A percentile compares a stretch with the other conserved stretches of the same genome.
Evolutionary conservation across 495 filamentous ascomycete genomes (phyloP).

Genomic region (Aspergillus bertholletiae): DNA sequence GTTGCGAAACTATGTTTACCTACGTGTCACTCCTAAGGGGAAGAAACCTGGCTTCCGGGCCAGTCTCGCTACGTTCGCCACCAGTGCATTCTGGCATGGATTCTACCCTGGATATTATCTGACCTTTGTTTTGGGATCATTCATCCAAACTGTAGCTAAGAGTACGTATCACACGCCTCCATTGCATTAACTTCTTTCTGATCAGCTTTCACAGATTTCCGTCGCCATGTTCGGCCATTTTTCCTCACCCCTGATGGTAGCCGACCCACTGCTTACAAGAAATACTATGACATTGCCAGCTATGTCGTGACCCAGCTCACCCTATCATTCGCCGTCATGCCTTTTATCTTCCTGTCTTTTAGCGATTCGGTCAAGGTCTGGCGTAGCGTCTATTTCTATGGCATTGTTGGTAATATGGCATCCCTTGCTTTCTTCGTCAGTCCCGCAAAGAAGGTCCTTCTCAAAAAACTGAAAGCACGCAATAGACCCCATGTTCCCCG

Average conservation of each 20-base stretch:
- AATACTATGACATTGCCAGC: constrained; percentile 81
- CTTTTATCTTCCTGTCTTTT: constrained; percentile 79
- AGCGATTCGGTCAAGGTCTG: constrained; percentile 66
- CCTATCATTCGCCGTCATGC: constrained; percentile 75
- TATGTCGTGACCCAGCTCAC: constrained; percentile 77
- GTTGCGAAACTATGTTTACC: constrained; percentile 92
- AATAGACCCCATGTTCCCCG: constrained; percentile 30
- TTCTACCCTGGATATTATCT: constrained; percentile 98
- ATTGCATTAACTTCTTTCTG: not conserved
- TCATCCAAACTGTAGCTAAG: constrained; percentile 91
- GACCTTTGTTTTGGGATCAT: constrained; percentile 80
- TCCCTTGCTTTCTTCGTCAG: constrained; percentile 75
- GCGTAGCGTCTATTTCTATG: constrained; percentile 87
- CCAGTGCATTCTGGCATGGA: constrained; percentile 95
- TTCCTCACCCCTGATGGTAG: constrained; percentile 76
- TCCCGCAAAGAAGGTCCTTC: constrained; percentile 63
- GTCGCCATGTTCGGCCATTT: constrained; percentile 86
- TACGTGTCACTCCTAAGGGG: constrained; percentile 90
- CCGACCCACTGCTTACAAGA: constrained; percentile 64
- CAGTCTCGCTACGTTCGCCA: constrained; percentile 88
- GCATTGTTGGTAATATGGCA: constrained; percentile 58
- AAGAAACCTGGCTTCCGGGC: constrained; percentile 96
- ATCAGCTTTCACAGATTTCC: constrained; percentile 59
- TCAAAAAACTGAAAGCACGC: constrained; percentile 56
- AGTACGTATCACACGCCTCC: constrained; percentile 50